These are phyloP conservation scores for Penicillium sp. DNA, from an alignment of 2,329 filamentous ascomycete species.

Conservation along the genomic window DNA sequence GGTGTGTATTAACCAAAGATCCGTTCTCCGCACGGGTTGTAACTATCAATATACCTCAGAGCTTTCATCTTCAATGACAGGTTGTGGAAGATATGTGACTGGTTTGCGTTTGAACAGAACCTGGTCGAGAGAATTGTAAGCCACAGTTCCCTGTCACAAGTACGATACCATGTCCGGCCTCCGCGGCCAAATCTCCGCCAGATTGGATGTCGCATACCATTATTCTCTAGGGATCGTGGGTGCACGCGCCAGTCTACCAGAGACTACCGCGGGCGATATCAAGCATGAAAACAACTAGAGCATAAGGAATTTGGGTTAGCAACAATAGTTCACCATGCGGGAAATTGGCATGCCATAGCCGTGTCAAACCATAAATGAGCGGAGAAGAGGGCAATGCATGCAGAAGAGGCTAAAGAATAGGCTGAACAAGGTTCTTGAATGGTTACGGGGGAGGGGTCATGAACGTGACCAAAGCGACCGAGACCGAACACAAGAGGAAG, in stretches of 20 bases:
- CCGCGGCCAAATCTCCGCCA: background rate
- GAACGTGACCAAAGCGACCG: slow-evolving; percentile 8
- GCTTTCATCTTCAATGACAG: slow-evolving; percentile 71
- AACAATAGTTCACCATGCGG: background rate
- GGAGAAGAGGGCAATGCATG: background rate
- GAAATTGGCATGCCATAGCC: background rate
- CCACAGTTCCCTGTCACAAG: slow-evolving; percentile 3
- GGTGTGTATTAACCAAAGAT: slow-evolving; percentile 2
- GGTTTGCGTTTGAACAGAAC: slow-evolving; percentile 96
- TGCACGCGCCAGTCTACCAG: slow-evolving; percentile 27
- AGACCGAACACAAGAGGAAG: slow-evolving; percentile 1
- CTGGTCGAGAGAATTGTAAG: slow-evolving; percentile 47
- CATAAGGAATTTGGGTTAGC: slow-evolving; percentile 18
- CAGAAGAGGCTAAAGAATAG: background rate
- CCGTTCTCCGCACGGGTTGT: slow-evolving; percentile 8
- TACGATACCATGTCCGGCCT: background rate
- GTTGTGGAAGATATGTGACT: slow-evolving; percentile 70
- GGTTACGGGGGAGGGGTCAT: background rate
- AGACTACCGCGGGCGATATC: slow-evolving; percentile 12
- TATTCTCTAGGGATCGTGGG: slow-evolving; percentile 16
- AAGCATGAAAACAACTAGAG: slow-evolving; percentile 19
- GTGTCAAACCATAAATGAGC: background rate
- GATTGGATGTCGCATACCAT: slow-evolving; percentile 29
- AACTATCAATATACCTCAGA: slow-evolving; percentile 58
- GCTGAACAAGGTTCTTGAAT: background rate